Evolutionary conservation across 345 rosid genomes (phyloP).

Genomic region (Eucalyptus camaldulensis): DNA sequence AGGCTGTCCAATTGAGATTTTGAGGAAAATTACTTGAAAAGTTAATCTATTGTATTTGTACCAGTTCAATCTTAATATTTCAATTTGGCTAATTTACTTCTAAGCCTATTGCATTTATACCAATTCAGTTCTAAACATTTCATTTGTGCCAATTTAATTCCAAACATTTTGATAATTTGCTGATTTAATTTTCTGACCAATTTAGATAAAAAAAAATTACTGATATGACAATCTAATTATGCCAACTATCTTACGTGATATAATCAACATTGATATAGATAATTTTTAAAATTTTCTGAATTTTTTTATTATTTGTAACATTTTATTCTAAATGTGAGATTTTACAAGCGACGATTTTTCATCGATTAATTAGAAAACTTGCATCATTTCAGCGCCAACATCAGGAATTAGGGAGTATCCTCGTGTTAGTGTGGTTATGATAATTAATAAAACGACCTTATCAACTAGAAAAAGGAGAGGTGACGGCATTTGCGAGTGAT

Average conservation of each 20-base stretch:
- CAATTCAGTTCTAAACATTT: background rate
- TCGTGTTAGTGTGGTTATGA: background rate
- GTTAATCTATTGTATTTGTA: no score
- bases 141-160: no score
- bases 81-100: background rate
- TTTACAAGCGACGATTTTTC: background rate
- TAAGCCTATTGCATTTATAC: no score
- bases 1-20: background rate
- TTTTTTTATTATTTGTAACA: background rate
- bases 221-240: no score
- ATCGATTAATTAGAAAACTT: background rate
- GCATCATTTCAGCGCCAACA: background rate
- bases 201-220: accelerated
- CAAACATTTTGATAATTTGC: background rate
- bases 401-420: background rate
- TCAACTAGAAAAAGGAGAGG: background rate
- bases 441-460: background rate
- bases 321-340: background rate
- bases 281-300: no score
- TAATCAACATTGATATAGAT: accelerated
- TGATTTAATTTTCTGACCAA: background rate
- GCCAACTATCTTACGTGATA: no score
- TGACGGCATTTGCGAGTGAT: background rate
- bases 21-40: background rate
- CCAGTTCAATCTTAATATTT: background rate